Base-by-base conservation (phyloP, 345 rosid genomes). In the Aurinia saxatilis region DNA sequence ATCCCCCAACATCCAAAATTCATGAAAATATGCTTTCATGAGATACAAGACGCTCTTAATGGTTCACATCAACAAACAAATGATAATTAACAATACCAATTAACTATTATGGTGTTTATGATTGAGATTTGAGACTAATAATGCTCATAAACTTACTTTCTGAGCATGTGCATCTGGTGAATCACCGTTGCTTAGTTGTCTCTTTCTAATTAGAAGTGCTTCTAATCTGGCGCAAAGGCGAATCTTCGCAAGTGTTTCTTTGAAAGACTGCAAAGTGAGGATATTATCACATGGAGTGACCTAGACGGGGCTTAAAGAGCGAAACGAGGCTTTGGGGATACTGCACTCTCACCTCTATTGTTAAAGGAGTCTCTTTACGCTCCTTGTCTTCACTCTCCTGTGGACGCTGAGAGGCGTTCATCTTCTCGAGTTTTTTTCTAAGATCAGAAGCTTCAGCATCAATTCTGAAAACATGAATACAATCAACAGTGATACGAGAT, bases 141-240 rank as follows among this genome's bases (percentile, higher is more conserved):
- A 34, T 40, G 40, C 31, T 15, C 40, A 30, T 33, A 44, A n/a
- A 27, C 54, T 60, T 61, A 92, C 99, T 90, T 89, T 89, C 73
- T 82, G 97, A 57, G 96, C 93, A 87, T 85, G 99, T 71, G 85
- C 47, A 76, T 92, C 97, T 16, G 84, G 78, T 60, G 97, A 82
- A 65, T 92, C 99, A 48, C 97, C 97, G 73, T 73, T 79, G 79
- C 63, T 81, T 29, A 84, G 63, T 73, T 49, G 62, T 67, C 84
- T 87, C 85, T 89, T 87, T 77, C 72, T 84, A 67, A 82, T 63
- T 50, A 85, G 72, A 80, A 87, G 87, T 67, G 85, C 86, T 77
- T 92, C 97, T 77, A 92, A 46, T 63, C 82, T 78, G 52, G 95
- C 81, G 74, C 95, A 92, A 31, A 80, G 76, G 51, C 90, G 87